Percentiles rank a stretch among this genome's conserved stretches.
Conservation (phyloP, 352 stramenopile genomes). For the Globisporangium radiosum region DNA sequence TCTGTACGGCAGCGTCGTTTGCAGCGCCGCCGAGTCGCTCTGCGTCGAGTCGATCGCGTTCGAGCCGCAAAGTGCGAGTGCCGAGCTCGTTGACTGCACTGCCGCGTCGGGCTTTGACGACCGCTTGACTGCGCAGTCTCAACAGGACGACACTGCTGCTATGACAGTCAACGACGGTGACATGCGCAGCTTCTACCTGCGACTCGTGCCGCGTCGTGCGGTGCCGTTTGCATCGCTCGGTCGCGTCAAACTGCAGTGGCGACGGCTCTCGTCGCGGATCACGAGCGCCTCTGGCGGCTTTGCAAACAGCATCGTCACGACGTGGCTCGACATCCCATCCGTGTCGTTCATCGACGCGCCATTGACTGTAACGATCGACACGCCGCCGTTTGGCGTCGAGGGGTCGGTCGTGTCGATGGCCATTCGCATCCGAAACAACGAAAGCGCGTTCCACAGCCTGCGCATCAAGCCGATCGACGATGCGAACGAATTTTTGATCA, state of each 20-base stretch:
- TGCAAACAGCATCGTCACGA: conserved; percentile 53
- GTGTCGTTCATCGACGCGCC: conserved; percentile 66
- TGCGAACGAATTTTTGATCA: conserved; percentile 70
- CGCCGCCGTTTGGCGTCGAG: conserved; percentile 68
- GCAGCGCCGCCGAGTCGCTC: conserved; percentile 43
- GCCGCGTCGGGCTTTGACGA: conserved; percentile 36
- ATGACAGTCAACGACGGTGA: conserved; percentile 23
- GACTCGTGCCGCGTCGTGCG: conserved; percentile 34
- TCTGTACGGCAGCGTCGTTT: conserved; percentile 45
- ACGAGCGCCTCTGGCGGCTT: conserved; percentile 17
- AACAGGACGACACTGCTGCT: not conserved
- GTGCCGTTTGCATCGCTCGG: conserved; percentile 48
- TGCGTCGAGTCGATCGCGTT: conserved; percentile 50
- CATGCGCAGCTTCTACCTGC: conserved; percentile 52
- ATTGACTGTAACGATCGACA: conserved; percentile 55
- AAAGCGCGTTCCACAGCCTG: conserved; percentile 59
- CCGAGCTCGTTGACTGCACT: conserved; percentile 21
- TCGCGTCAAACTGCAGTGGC: conserved; percentile 54
- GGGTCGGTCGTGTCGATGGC: conserved; percentile 48
- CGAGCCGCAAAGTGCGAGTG: conserved; percentile 25
- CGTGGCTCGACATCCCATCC: conserved; percentile 51
- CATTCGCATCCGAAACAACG: conserved; percentile 67
- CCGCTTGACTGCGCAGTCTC: not conserved
- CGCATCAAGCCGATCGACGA: conserved; percentile 65
- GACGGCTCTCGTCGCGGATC: conserved; percentile 47